Evolutionary conservation across 192 early-diverging fungal genomes (phyloP).

Genomic region (Lunasporangiospora selenospora): DNA sequence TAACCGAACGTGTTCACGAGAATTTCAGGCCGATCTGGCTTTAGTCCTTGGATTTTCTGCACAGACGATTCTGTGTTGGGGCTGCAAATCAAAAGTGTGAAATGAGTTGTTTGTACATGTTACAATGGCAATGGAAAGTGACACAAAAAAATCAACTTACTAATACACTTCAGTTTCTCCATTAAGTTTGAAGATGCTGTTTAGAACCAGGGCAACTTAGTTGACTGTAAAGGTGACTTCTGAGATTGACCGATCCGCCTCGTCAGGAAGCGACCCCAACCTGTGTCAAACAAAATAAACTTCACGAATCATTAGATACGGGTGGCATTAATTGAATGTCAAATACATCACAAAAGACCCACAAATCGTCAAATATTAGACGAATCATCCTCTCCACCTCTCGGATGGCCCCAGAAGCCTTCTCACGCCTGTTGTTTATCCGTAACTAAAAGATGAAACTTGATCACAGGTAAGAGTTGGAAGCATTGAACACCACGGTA

Average conservation of each 20-base stretch:
- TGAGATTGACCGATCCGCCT: slow-evolving; percentile 14
- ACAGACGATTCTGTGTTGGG: slow-evolving; percentile 14
- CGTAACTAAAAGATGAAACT: slow-evolving; percentile 10
- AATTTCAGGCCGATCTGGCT: slow-evolving; percentile 31
- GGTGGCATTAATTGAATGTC: background rate
- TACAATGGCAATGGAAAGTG: background rate
- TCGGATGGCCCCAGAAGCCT: slow-evolving; percentile 4
- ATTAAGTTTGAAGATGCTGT: slow-evolving; percentile 15
- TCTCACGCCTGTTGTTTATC: slow-evolving; percentile 13
- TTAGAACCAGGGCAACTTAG: slow-evolving; percentile 19
- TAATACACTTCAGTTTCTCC: slow-evolving; percentile 25
- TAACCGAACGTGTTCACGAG: slow-evolving; percentile 7
- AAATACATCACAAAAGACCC: background rate
- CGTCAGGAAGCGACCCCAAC: slow-evolving; percentile 12
- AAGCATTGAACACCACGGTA: background rate
- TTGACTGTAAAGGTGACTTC: slow-evolving; percentile 27
- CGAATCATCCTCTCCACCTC: slow-evolving; percentile 9
- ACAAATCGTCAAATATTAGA: slow-evolving; percentile 15
- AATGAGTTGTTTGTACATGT: background rate
- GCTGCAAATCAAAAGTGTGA: slow-evolving; percentile 4
- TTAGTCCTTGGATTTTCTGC: slow-evolving; percentile 18
- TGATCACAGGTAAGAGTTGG: background rate
- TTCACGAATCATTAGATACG: background rate
- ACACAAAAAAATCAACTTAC: slow-evolving; percentile 7
- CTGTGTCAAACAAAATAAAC: background rate